A percentile compares a stretch with the other conserved stretches of the same genome.
Evolutionary conservation across 331 rosid species (phyloP).

Genomic region (Pyrus hybrid): DNA sequence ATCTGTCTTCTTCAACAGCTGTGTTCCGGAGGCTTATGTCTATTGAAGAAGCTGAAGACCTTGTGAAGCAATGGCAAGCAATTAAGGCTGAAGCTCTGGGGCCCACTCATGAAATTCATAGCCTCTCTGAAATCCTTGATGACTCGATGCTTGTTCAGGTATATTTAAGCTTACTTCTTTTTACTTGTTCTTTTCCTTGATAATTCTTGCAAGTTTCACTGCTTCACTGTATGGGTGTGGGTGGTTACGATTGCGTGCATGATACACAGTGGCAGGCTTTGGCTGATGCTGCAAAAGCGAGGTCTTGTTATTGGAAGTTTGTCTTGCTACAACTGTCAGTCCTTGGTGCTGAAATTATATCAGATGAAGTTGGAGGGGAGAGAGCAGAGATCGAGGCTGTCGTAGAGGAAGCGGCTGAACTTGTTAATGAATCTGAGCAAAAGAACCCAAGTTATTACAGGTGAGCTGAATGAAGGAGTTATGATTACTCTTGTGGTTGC

Average conservation of each 20-base stretch:
- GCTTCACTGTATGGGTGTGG: not conserved
- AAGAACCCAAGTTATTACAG: conserved; percentile 81
- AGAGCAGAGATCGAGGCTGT: conserved; percentile 77
- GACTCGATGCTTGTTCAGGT: conserved; percentile 97
- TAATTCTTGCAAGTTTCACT: not conserved
- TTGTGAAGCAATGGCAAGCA: conserved; percentile 87
- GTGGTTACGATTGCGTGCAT: not conserved
- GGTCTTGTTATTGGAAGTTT: conserved; percentile 85
- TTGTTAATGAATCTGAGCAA: conserved; percentile 55
- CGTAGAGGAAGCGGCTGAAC: conserved; percentile 96
- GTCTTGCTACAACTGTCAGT: conserved; percentile 75
- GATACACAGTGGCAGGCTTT: conserved; percentile 73
- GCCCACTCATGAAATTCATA: conserved; percentile 59
- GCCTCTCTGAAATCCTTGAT: conserved; percentile 69
- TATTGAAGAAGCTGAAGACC: conserved; percentile 81
- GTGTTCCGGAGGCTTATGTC: conserved; percentile 54
- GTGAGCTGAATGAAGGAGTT: conserved; percentile 23
- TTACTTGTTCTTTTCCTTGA: not conserved
- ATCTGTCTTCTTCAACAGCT: conserved; percentile 27
- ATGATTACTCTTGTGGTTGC: not conserved
- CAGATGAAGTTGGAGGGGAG: conserved; percentile 55
- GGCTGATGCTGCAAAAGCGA: conserved; percentile 79
- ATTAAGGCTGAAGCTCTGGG: conserved; percentile 93
- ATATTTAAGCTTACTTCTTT: not conserved
- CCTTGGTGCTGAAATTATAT: conserved; percentile 72